Base-by-base conservation (phyloP, 495 filamentous ascomycete genomes). In the Neurospora sp. region DNA sequence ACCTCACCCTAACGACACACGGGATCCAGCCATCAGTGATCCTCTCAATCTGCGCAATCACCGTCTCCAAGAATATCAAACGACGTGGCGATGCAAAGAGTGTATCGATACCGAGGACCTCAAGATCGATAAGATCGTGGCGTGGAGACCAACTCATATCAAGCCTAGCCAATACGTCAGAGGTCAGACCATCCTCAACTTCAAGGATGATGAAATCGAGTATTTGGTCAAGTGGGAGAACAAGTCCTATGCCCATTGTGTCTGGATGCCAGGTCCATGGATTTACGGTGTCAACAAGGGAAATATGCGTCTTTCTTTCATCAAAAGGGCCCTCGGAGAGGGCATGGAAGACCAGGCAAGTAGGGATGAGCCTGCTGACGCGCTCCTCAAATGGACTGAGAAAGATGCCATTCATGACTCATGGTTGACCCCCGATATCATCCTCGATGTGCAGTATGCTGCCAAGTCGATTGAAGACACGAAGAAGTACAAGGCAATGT, bases 191-290 rank as follows among this genome's bases (percentile, higher is more conserved):
- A 78, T 87, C 5, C 82, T 85, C 14, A 86, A 93, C 40, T 85
- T 87, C 35, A 80, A 87, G 20, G 85, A 88, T 20, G 89, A 92
- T 46, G 84, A 93, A 5, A 91, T 94, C 60, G 93, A 97, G 77
- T 98, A 98, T 76, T 87, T 99, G 1, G 84, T 98, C 77, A 98
- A 96, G 80, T 98, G 94, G 91, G 88, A 91, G 42, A 78, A 84
- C 0, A 86, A 88, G 71, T 97, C 95, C 0, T 95, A 97, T 75
- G 91, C 89, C 76, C 91, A 91, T 71, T 91, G 90, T 31, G 84
- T 81, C 4, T 99, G 96, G 96, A 89, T 93, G 87, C 90, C 92
- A 20, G 96, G 96, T 9, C 86, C 90, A 35, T 99, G 96, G 96
- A 87, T 95, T 16, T 94, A 88, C 86, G 95, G 94, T n/a, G 83